Evolutionary conservation across 176 grass and related monocot genomes (phyloP).

Genomic region (Musa acuminata): DNA sequence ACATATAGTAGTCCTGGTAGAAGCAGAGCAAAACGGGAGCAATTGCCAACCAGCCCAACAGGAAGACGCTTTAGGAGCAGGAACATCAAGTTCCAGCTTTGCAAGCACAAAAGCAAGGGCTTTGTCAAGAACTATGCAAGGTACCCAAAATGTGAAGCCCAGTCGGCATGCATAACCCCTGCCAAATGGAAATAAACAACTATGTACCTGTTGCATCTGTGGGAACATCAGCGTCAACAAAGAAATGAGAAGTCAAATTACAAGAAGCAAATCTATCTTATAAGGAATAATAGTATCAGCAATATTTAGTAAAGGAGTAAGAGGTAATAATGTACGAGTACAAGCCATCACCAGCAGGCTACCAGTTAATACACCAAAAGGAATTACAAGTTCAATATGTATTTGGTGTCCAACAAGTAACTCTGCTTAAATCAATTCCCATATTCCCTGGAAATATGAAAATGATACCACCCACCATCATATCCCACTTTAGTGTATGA

Average conservation of each 20-base stretch:
- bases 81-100: constrained; percentile 57
- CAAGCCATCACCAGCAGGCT: neutral
- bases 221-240: constrained; percentile 14
- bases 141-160: constrained; percentile 86
- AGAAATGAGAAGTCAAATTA: neutral
- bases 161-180: constrained; percentile 88
- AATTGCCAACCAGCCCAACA: constrained; percentile 64
- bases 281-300: neutral
- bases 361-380: neutral
- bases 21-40: constrained; percentile 71
- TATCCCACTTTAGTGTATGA: neutral
- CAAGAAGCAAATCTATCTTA: neutral
- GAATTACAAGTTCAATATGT: neutral
- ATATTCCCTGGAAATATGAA: neutral
- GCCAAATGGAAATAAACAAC: constrained; percentile 74
- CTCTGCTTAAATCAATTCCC: neutral
- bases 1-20: constrained; percentile 35
- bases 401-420: neutral
- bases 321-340: too few relatives aligned
- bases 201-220: constrained; percentile 49
- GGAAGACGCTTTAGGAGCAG: constrained; percentile 77
- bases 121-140: constrained; percentile 90
- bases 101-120: constrained; percentile 52
- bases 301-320: neutral
- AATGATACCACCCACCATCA: too few relatives aligned